These are phyloP conservation scores for Lasiodiplodia hormozganensis DNA, from an alignment of 2,329 filamentous ascomycete species.

Conservation along the genomic window DNA sequence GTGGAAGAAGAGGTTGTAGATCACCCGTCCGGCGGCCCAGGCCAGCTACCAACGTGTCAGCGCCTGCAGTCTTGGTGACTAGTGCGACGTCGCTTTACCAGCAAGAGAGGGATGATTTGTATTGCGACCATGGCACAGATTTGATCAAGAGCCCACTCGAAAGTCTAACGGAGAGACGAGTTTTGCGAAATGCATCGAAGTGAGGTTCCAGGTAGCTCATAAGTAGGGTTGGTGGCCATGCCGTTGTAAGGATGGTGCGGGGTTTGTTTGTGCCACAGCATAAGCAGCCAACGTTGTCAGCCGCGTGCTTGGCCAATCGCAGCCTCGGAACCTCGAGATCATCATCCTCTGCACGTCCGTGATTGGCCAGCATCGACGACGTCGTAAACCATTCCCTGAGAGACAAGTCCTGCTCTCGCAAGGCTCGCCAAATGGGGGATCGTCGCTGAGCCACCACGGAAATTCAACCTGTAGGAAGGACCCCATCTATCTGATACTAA, in stretches of 20 bases:
- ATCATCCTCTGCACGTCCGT: not conserved
- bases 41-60: not conserved
- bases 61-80: not conserved
- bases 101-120: not conserved
- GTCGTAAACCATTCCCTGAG: not conserved
- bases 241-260: constrained; percentile 8
- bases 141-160: not conserved
- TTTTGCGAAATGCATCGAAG: no score
- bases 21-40: not conserved
- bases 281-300: not conserved
- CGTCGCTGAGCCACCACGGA: not conserved
- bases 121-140: not conserved
- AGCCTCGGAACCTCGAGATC: not conserved
- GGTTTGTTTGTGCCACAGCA: not conserved
- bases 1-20: constrained; percentile 27
- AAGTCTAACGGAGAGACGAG: not conserved
- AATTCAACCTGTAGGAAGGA: not conserved
- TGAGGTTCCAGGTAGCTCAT: not conserved
- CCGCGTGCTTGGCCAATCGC: not conserved
- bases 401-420: not conserved
- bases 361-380: not conserved
- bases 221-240: not conserved
- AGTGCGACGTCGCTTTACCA: not conserved
- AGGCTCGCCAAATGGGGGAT: not conserved
- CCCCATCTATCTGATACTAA: not conserved